Evolutionary conservation across 2,329 filamentous ascomycete genomes (phyloP).

Genomic region (Colletotrichum liaoningense): DNA sequence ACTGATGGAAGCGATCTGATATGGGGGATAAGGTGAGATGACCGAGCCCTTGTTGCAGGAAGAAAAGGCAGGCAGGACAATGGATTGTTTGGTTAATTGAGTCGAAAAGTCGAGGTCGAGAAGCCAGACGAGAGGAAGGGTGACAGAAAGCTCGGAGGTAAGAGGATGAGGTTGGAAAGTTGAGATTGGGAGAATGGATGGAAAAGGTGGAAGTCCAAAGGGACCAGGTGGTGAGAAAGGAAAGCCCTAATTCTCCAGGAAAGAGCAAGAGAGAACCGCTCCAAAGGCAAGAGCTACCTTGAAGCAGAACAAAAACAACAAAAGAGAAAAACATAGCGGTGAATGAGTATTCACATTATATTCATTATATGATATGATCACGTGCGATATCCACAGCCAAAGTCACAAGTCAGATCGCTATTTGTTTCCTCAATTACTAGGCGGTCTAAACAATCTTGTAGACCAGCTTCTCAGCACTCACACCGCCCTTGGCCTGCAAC

Average conservation of each 20-base stretch:
- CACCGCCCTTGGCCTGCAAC: conserved; percentile 20
- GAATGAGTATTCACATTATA: not conserved
- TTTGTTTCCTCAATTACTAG: too few relatives aligned
- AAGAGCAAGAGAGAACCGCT: not conserved
- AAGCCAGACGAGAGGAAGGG: too few relatives aligned
- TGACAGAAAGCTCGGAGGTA: not conserved
- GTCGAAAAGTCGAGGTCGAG: too few relatives aligned
- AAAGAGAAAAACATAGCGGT: not conserved
- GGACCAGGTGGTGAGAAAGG: not conserved
- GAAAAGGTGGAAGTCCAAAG: not conserved
- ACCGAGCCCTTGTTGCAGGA: too few relatives aligned
- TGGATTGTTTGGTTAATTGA: too few relatives aligned
- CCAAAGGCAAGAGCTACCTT: not conserved
- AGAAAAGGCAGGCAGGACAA: not conserved
- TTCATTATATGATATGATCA: not conserved
- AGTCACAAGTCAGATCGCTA: too few relatives aligned
- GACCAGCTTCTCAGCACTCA: conserved; percentile 30
- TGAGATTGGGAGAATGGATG: not conserved
- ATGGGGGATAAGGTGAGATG: too few relatives aligned
- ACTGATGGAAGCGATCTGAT: too few relatives aligned
- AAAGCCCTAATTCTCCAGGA: not conserved
- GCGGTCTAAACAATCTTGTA: conserved; percentile 8
- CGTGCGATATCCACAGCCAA: not conserved
- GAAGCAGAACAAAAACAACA: not conserved
- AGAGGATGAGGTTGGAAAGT: not conserved